Evolutionary conservation across 441 rosid genomes (phyloP), one percentile per base, ranked within the genome.

Genomic region (Biscutella laevigata): DNA sequence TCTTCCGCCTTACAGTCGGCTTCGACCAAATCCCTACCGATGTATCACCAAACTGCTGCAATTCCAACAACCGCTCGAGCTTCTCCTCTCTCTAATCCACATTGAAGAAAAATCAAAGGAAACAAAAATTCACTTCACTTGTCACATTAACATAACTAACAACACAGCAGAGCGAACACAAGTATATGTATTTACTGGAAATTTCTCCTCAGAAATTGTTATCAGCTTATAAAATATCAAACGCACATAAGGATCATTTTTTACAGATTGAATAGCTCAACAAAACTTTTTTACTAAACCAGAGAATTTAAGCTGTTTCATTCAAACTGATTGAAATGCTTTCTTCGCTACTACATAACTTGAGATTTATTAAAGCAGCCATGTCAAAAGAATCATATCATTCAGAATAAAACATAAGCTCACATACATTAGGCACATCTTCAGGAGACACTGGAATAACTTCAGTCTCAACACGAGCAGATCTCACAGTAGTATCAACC

Each of bases 371-470:
- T n/a, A n/a, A n/a, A n/a, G n/a, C n/a, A 35, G 29, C n/a, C 1
- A 12, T 28, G 30, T 28, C 41, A 3, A 25, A 53, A 2, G 9
- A 41, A 0, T 4, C 2, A 15, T 6, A 2, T 13, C n/a, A 37
- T 2, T 26, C n/a, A n/a, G n/a, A n/a, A 47, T 3, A 13, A 44
- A 41, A 38, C 2, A 57, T 15, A 58, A 46, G 57, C 61, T 21
- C 8, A 14, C 53, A 35, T 15, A 87, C 94, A 77, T 77, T 56
- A 0, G 78, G 76, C 1, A 65, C 75, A 53, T 86, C 91, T 34
- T 84, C 84, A 1, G 94, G 86, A 5, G 95, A 76, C n/a, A 84
- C 84, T 0, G 95, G 96, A 32, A 84, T 51, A 14, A 87, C 82
- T 57, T 70, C 71, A 38, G 92, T 67, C 64, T 81, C 89, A 39